Base-by-base conservation (phyloP, 139 green algal genomes). In the Coelastrella sp. region DNA sequence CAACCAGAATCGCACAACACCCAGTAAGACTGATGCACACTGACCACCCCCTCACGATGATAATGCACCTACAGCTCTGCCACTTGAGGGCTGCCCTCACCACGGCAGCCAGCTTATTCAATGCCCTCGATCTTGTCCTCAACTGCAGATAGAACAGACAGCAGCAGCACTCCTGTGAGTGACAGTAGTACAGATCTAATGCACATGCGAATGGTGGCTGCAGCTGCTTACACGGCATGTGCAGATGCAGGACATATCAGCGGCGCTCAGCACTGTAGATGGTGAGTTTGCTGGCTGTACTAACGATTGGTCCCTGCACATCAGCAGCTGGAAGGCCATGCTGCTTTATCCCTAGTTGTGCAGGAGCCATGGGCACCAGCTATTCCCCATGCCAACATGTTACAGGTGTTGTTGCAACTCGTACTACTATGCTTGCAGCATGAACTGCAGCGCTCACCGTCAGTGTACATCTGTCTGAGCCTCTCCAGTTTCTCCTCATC, bases 121-220 rank as follows among this genome's bases (percentile, higher is more conserved):
- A 99, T 94, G 49, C 98, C 98, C 96, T 99, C 98, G 90, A 99
- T 99, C 92, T 99, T 98, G 94, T 99, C 98, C 96, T 99, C 98
- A 58, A 97, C 95, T 76, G 68, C 68, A 76, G 63, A 17, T 3
- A 17, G 5, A 76, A 76, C 15, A 76, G 68, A 8, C 17, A 76
- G 68, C 68, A 76, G 68, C 5, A 76, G 3, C 63, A 70, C 63
- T 20, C 12, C 63, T 20, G 63, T 20, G 63, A 70, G 12, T 70
- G 63, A 20, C 63, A 70, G 63, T 70, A 15, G 11, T 70, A 70
- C 35, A 49, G 35, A 49, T 49, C 35, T 5, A 49, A 49, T 49
- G 35, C 35, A 49, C 35, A 49, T 49, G 35, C 35, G 3, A 49
- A 49, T 49, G 35, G 35, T 49, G 35, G 35, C 35, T 3, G 3